Conservation (phyloP, 306 rosid species). For the Urtica urens region DNA sequence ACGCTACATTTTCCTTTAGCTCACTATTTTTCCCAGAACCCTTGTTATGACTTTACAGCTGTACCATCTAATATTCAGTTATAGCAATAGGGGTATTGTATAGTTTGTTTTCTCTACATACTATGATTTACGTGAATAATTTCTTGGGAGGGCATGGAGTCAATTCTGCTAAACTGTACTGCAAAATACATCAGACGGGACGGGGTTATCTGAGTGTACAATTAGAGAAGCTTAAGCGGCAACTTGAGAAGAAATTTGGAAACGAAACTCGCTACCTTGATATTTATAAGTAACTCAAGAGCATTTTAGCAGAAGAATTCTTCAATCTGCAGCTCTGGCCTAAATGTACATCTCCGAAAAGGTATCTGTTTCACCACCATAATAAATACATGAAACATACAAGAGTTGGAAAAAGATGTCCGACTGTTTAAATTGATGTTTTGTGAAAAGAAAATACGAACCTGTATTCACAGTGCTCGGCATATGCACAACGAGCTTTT, state of each 20-base stretch:
- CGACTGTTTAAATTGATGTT: neutral
- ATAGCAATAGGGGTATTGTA: too few relatives aligned
- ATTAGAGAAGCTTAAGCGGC: neutral
- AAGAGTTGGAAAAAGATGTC: neutral
- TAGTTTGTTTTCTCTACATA: too few relatives aligned
- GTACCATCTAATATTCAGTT: too few relatives aligned
- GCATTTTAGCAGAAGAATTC: constrained; percentile 41
- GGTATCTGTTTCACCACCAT: constrained; percentile 44
- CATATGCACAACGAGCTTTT: constrained; percentile 96
- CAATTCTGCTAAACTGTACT: neutral
- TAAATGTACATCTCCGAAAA: constrained; percentile 94
- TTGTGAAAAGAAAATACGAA: constrained; percentile 16
- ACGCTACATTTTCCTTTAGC: too few relatives aligned
- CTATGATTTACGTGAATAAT: too few relatives aligned
- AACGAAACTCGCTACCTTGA: constrained; percentile 35
- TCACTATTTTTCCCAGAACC: too few relatives aligned
- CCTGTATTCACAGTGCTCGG: constrained; percentile 97
- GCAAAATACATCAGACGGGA: too few relatives aligned
- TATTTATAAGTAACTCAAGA: constrained; percentile 56
- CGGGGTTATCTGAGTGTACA: too few relatives aligned
- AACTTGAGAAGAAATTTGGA: too few relatives aligned
- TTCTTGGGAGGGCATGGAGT: too few relatives aligned
- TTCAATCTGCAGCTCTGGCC: constrained; percentile 97
- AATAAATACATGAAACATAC: neutral
- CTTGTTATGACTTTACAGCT: too few relatives aligned